Percentiles rank a stretch among this genome's conserved stretches.
These are phyloP conservation scores for Quercus tomentella DNA, from an alignment of 331 rosid species.

Conservation along the genomic window DNA sequence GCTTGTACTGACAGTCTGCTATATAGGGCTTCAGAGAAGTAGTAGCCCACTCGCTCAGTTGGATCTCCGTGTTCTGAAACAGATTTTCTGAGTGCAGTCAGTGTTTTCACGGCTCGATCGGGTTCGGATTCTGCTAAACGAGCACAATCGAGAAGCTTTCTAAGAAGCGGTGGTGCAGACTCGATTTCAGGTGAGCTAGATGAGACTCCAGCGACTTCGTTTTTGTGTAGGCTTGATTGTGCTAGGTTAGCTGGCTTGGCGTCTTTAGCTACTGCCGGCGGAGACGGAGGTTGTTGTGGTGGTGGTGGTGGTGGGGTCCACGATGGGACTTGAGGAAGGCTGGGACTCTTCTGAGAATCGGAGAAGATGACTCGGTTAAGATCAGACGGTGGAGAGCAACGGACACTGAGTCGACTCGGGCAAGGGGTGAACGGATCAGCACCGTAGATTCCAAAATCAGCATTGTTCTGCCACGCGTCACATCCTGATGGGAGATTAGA, in stretches of 20 bases:
- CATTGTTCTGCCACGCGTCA: conserved; percentile 51
- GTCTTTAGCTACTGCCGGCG: conserved; percentile 26
- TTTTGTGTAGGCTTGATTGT: conserved; percentile 8
- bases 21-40: conserved; percentile 63
- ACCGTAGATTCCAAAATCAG: conserved; percentile 53
- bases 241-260: conserved; percentile 9
- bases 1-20: conserved; percentile 31
- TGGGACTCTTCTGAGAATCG: conserved; percentile 27
- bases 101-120: conserved; percentile 54
- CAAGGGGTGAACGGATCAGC: conserved; percentile 49
- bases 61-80: conserved; percentile 80
- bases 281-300: conserved; percentile 7
- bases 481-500: conserved; percentile 54
- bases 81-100: conserved; percentile 49
- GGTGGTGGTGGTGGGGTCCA: conserved; percentile 38
- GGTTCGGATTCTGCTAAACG: conserved; percentile 45
- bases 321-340: conserved; percentile 16
- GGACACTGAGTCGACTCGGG: conserved; percentile 48
- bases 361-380: conserved; percentile 65
- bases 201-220: conserved; percentile 29
- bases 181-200: conserved; percentile 45
- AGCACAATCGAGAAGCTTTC: conserved; percentile 66
- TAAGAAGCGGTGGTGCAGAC: conserved; percentile 61
- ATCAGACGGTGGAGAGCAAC: conserved; percentile 61
- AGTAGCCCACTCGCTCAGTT: conserved; percentile 59